Percentiles rank a stretch among this genome's conserved stretches.
These are phyloP conservation scores for Aquanectria penicillioides DNA, from an alignment of 2,329 filamentous ascomycete genomes.

Conservation along the genomic window DNA sequence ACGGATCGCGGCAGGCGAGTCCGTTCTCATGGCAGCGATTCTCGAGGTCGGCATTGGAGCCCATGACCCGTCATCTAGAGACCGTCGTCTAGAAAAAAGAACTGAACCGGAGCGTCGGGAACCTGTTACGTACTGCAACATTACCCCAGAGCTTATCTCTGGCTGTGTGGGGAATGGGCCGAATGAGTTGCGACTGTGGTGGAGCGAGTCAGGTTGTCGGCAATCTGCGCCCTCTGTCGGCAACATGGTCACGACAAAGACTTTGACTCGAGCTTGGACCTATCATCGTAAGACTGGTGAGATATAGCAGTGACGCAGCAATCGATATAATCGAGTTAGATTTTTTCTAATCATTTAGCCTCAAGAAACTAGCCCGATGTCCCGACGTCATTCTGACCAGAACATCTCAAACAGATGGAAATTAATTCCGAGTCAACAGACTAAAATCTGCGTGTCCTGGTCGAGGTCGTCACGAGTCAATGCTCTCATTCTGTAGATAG, in stretches of 20 bases:
- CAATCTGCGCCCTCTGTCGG: constrained; percentile 11
- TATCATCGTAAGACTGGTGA: not conserved
- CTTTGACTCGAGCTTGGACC: not conserved
- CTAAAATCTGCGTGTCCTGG: no score
- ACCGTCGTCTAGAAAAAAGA: not conserved
- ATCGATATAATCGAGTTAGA: no score
- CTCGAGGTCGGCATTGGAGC: not conserved
- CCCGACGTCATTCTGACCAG: no score
- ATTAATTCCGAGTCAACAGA: no score
- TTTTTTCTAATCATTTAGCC: no score
- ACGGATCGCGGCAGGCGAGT: constrained; percentile 21
- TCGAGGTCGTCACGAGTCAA: no score
- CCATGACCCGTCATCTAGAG: not conserved
- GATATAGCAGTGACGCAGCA: no score
- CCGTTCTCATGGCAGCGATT: not conserved
- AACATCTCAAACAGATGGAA: no score
- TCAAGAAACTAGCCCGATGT: no score
- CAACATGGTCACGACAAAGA: not conserved
- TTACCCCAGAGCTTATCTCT: constrained; percentile 15
- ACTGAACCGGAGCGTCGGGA: constrained; percentile 10
- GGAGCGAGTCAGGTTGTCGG: constrained; percentile 8
- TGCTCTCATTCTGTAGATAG: no score
- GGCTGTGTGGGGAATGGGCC: constrained; percentile 13
- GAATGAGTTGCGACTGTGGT: not conserved
- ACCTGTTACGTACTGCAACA: constrained; percentile 2